These are phyloP conservation scores for Venturia asperata DNA, from an alignment of 2,329 filamentous ascomycete genomes.

Conservation along the genomic window DNA sequence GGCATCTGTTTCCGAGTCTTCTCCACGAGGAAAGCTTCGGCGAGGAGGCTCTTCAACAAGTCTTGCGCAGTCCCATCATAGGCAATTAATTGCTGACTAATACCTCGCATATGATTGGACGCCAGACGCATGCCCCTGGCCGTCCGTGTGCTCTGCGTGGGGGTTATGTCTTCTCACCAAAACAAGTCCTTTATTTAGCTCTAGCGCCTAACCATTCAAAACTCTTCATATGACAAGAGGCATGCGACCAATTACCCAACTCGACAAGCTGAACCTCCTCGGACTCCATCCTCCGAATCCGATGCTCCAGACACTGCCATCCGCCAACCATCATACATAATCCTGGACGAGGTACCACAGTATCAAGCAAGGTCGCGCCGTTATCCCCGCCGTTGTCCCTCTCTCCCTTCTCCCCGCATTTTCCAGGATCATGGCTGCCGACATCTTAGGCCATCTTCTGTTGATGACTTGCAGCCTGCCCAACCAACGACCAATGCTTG, in stretches of 20 bases:
- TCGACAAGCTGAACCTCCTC: not conserved
- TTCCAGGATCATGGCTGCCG: constrained; percentile 10
- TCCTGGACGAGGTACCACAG: not conserved
- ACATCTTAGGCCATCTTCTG: constrained; percentile 7
- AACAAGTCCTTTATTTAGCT: constrained; percentile 12
- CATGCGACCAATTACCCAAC: constrained; percentile 3
- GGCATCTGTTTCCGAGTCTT: not conserved
- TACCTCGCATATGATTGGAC: not conserved
- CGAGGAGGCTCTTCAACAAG: not conserved
- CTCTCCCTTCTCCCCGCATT: constrained; percentile 12
- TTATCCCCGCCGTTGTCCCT: constrained; percentile 1
- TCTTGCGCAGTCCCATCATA: not conserved
- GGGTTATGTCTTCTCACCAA: not conserved
- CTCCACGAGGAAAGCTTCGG: not conserved
- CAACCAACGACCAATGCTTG: not conserved
- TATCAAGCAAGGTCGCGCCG: not conserved
- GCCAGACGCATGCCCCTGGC: too few species aligned
- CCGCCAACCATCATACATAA: not conserved
- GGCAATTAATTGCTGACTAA: not conserved
- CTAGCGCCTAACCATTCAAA: not conserved
- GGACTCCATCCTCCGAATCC: not conserved
- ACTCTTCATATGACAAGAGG: not conserved
- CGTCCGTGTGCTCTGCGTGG: too few species aligned
- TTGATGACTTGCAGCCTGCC: constrained; percentile 2
- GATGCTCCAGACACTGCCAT: not conserved